phyloP scores from a whole-genome alignment of 2,329 filamentous ascomycete species.

The Talaromyces pinophilus region DNA sequence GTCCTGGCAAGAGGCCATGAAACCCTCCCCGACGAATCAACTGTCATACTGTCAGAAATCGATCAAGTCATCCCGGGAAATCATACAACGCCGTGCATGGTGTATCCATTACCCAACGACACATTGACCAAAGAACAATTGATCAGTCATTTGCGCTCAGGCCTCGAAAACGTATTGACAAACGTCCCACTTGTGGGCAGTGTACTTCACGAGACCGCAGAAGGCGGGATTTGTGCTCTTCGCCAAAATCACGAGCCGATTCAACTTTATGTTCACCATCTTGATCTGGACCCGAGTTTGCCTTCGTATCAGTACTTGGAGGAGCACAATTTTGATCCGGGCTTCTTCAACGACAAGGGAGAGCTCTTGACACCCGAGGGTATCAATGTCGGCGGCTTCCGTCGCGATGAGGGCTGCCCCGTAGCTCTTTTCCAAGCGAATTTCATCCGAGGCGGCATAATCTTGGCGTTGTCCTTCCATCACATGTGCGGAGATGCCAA shows the following conservation, averaged over 20 bases:
- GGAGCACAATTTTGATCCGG: neutral
- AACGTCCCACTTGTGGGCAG: neutral
- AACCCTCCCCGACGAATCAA: neutral
- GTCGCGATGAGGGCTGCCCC: neutral
- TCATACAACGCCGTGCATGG: neutral
- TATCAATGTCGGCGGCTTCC: neutral
- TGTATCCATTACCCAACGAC: neutral
- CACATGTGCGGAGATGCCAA: neutral
- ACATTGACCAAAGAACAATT: neutral
- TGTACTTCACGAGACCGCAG: neutral
- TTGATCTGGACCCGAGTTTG: neutral
- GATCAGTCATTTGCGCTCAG: neutral
- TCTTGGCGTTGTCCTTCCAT: neutral
- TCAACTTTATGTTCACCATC: neutral
- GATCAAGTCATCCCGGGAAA: neutral
- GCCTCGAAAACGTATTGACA: neutral
- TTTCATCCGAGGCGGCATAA: neutral
- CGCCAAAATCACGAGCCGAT: neutral
- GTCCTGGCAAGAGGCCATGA: neutral
- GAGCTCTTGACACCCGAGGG: neutral
- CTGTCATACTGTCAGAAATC: neutral
- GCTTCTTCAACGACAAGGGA: neutral
- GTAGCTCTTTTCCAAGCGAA: neutral
- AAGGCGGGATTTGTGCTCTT: neutral
- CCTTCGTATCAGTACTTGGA: neutral